Base-by-base conservation (phyloP, 78 protist species). In the Anaeramoeba flamelloides region DNA sequence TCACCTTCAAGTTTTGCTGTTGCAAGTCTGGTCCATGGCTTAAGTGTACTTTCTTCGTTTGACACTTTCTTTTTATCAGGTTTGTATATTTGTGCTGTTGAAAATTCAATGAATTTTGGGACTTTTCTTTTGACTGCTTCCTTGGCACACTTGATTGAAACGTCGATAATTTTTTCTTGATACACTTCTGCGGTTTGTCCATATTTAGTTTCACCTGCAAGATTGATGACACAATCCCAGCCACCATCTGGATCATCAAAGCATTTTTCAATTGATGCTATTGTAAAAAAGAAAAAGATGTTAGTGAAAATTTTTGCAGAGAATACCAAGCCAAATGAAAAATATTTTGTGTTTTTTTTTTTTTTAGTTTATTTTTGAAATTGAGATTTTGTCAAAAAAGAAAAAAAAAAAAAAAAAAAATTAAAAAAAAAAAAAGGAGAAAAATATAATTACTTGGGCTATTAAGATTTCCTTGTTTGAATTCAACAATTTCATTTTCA, bases 41-140 rank as follows among this genome's bases (percentile, higher is more conserved):
- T 81, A 38, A 76, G 30, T 79, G 85, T 88, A 41, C 36, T 83
- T 36, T 40, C 80, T 81, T 94, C 97, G 36, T 39, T 81, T 41
- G 76, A 30, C 33, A 92, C 79, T 26, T 90, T 90, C 88, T 85
- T 84, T 80, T 88, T 89, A 26, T 78, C 82, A 2, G 88, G 76
- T 2, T 84, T 87, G 86, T 93, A 93, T 32, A 94, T 89, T 64
- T 88, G 93, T 37, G 95, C 93, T 34, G 94, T 90, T 22, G 94
- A 90, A 34, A 94, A 84, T n/a, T 94, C 91, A 17, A 94, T 41
- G 89, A 89, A 94, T 33, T 83, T 77, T 31, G 81, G 77, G 78
- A 86, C 86, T 38, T 82, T 81, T 12, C 77, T 83, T 74, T 80
- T 40, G 39, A 87, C 89, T 2, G 94, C 95, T 36, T 74, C 89